A percentile compares a stretch with the other conserved stretches of the same genome.
Evolutionary conservation across 441 rosid species (phyloP).

Genomic region (Aleurites moluccanus): DNA sequence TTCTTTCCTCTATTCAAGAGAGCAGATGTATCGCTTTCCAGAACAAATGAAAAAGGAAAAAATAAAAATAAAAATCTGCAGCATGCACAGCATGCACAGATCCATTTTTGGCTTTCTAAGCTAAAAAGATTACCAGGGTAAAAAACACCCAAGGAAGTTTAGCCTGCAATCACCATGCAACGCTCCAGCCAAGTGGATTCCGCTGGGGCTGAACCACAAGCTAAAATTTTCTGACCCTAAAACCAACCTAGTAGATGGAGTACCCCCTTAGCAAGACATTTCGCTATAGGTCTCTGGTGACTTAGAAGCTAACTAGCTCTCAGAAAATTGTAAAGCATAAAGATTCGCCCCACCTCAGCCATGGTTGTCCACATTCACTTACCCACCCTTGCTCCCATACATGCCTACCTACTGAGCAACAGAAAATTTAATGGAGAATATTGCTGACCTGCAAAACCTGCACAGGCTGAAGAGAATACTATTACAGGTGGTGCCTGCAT

Average conservation of each 20-base stretch:
- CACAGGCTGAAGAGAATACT: slow-evolving; percentile 88
- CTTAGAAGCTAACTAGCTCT: neutral
- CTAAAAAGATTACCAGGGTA: neutral
- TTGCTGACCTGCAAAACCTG: slow-evolving; percentile 75
- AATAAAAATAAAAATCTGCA: neutral
- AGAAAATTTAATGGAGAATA: neutral
- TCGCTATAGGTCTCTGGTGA: neutral
- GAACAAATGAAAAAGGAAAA: neutral
- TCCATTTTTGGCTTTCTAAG: neutral
- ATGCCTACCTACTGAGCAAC: neutral
- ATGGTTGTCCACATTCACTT: neutral
- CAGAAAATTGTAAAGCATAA: neutral
- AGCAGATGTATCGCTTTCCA: neutral
- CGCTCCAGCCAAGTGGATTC: neutral
- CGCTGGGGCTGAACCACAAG: neutral
- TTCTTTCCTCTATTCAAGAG: neutral
- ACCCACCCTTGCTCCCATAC: neutral
- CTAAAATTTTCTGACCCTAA: neutral
- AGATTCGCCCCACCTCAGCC: neutral
- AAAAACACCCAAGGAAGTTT: neutral
- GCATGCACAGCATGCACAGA: neutral
- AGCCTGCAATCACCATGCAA: neutral
- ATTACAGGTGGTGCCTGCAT: slow-evolving; percentile 94
- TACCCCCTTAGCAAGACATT: neutral
- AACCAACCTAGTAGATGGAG: neutral